phyloP scores from a whole-genome alignment of 1,284 basidiomycete species.

The Stygiomarasmius scandens region DNA sequence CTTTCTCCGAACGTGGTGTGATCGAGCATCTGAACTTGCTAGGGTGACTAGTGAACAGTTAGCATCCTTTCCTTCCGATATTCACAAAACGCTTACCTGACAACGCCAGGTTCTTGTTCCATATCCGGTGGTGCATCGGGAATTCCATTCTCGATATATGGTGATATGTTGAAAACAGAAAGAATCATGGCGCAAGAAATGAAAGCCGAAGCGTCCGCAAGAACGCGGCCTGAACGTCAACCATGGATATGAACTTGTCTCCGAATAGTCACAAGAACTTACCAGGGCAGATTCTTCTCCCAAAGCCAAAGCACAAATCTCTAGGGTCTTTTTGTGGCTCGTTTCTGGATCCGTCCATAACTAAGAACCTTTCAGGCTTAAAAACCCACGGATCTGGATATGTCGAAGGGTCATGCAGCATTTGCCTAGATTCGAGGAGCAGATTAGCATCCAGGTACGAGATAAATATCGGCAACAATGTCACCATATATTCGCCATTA shows the following conservation, averaged over 20 bases:
- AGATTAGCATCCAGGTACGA: not conserved
- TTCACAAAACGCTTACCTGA: constrained; percentile 58
- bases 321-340: not conserved
- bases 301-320: constrained; percentile 3
- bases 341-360: no score
- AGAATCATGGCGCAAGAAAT: constrained; percentile 56
- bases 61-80: not conserved
- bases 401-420: not conserved
- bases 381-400: constrained; percentile 4
- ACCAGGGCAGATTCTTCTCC: constrained; percentile 54
- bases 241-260: no score
- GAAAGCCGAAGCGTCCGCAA: constrained; percentile 61
- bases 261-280: constrained; percentile 12
- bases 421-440: no score
- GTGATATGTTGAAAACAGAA: constrained; percentile 54
- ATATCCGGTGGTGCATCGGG: constrained; percentile 48
- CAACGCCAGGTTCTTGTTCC: constrained; percentile 57
- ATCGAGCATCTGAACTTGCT: constrained; percentile 62
- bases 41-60: constrained; percentile 47
- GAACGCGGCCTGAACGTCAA: constrained; percentile 42
- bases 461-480: no score
- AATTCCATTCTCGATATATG: constrained; percentile 44
- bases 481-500: constrained; percentile 28
- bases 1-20: constrained; percentile 58
- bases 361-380: not conserved